phyloP scores from a whole-genome alignment of 768 basidiomycete species.

The Pisolithus microcarpus region DNA sequence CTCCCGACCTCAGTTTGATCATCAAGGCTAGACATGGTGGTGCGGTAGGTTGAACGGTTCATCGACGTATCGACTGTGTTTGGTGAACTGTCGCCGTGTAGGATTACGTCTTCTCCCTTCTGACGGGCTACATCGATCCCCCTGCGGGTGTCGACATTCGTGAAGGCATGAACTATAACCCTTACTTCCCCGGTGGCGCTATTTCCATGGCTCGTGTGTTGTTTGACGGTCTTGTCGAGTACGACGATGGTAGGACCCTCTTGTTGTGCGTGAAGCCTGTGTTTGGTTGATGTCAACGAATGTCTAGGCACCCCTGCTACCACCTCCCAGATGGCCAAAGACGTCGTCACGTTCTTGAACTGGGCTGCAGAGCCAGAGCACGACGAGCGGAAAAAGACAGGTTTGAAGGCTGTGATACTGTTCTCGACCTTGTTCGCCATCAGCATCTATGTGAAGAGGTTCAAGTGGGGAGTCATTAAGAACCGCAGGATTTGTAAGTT shows the following conservation, averaged over 20 bases:
- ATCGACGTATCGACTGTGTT: neutral
- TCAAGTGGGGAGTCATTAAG: constrained; percentile 92
- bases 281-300: constrained; percentile 6
- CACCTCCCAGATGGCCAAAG: constrained; percentile 98
- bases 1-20: constrained; percentile 95
- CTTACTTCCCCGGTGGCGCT: constrained; percentile 97
- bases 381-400: constrained; percentile 95
- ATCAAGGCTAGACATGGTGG: constrained; percentile 97
- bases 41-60: constrained; percentile 53
- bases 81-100: constrained; percentile 23
- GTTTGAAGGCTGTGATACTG: constrained; percentile 91
- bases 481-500: constrained; percentile 83
- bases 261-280: neutral
- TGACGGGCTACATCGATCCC: constrained; percentile 95
- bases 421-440: constrained; percentile 78
- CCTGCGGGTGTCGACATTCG: constrained; percentile 92
- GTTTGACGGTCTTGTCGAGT: constrained; percentile 95
- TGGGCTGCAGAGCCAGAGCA: constrained; percentile 99
- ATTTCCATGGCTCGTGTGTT: constrained; percentile 97
- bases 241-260: constrained; percentile 69
- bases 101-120: constrained; percentile 96
- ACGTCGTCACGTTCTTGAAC: constrained; percentile 89
- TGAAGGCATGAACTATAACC: constrained; percentile 99
- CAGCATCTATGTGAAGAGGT: constrained; percentile 86
- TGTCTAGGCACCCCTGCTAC: constrained; percentile 87